Evolutionary conservation across 371 early-diverging fungal species (phyloP).

Genomic region (Mortierella sp.): DNA sequence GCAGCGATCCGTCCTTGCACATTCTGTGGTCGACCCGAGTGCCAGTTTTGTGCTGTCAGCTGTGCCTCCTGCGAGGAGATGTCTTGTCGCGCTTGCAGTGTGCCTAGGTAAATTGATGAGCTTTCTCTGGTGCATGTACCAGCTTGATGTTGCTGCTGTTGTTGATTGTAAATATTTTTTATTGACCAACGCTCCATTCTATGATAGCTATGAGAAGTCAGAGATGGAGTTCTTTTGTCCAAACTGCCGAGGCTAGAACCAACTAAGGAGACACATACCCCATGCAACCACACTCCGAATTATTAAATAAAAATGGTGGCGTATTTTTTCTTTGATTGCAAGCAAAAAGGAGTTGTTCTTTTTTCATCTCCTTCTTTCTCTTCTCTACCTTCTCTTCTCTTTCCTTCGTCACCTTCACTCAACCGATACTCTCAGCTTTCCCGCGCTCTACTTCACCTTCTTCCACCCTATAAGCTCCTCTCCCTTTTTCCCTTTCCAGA

Average conservation of each 20-base stretch:
- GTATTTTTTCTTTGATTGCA: background rate
- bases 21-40: constrained; percentile 41
- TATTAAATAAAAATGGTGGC: background rate
- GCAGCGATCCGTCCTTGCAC: constrained; percentile 34
- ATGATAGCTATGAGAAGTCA: constrained; percentile 39
- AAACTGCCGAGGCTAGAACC: constrained; percentile 16
- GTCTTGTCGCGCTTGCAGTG: constrained; percentile 42
- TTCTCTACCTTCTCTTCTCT: background rate
- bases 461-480: background rate
- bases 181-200: background rate
- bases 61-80: constrained; percentile 36
- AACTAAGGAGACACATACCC: background rate
- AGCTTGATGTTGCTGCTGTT: background rate
- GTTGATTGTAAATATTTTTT: background rate
- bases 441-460: no score
- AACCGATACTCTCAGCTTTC: no score
- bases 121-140: no score
- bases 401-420: no score
- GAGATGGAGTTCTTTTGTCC: constrained; percentile 39
- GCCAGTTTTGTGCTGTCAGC: constrained; percentile 45
- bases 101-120: constrained; percentile 30
- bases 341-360: background rate
- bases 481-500: background rate
- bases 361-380: background rate
- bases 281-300: background rate